Percentiles rank a stretch among this genome's conserved stretches.
phyloP scores from a whole-genome alignment of 441 rosid species.

The Arabidopsis hybrid region DNA sequence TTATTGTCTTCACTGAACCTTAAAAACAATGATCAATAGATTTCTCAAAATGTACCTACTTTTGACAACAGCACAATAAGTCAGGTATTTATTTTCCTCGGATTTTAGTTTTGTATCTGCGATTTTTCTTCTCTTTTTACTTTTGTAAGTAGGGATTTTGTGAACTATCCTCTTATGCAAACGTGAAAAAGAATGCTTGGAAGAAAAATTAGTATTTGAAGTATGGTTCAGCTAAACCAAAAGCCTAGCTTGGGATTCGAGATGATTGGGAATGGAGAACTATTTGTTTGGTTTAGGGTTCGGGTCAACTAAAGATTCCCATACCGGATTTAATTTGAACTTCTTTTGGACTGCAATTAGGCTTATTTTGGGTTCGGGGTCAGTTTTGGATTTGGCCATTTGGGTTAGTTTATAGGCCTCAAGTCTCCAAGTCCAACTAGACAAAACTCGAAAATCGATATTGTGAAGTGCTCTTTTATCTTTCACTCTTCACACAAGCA shows the following conservation, averaged over 20 bases:
- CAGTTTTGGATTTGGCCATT: background rate
- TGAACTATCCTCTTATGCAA: background rate
- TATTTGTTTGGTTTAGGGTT: background rate
- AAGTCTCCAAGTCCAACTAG: background rate
- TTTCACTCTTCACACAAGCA: too few species aligned
- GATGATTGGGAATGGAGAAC: background rate
- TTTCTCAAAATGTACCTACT: slow-evolving; percentile 21
- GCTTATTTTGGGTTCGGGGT: background rate
- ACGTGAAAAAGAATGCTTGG: background rate
- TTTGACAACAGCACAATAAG: slow-evolving; percentile 32
- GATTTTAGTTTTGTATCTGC: background rate
- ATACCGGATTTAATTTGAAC: background rate
- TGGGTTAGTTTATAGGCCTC: background rate
- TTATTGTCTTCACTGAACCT: background rate
- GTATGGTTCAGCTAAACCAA: background rate
- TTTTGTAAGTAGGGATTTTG: slow-evolving; percentile 1
- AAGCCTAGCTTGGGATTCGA: background rate
- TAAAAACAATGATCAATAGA: slow-evolving; percentile 5
- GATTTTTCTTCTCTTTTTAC: background rate
- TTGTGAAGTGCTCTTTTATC: too few species aligned
- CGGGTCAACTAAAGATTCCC: background rate
- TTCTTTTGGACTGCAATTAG: background rate
- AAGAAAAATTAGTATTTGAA: background rate
- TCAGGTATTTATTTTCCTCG: slow-evolving; percentile 2
- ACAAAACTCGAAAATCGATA: background rate